Conservation (phyloP, 306 rosid species). For the Neltuma alba region DNA sequence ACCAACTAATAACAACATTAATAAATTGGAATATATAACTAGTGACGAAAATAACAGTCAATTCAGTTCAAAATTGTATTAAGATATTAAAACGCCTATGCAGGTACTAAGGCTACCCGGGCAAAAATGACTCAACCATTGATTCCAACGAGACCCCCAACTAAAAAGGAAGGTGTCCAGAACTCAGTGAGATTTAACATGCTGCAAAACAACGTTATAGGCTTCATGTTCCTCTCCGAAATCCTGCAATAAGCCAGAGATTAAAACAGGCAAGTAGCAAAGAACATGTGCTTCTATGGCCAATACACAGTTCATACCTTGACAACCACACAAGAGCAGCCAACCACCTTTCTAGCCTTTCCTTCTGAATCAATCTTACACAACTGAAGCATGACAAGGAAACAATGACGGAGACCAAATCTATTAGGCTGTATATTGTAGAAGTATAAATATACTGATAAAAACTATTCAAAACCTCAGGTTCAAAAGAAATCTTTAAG, state of each 20-base stretch:
- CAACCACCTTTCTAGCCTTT: conserved; percentile 68
- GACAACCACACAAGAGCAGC: conserved; percentile 80
- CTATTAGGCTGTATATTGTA: background rate
- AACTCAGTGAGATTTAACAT: conserved; percentile 48
- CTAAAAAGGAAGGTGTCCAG: background rate
- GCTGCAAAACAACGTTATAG: conserved; percentile 50
- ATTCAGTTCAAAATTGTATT: background rate
- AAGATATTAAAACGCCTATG: conserved; percentile 25
- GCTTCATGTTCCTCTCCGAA: conserved; percentile 59
- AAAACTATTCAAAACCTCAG: background rate
- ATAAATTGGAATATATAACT: background rate
- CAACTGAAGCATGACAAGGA: conserved; percentile 45
- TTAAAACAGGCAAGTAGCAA: background rate
- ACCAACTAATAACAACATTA: background rate
- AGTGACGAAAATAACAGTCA: background rate
- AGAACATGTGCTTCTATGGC: background rate
- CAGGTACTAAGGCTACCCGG: conserved; percentile 16
- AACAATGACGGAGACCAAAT: background rate
- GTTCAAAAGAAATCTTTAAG: too few relatives aligned
- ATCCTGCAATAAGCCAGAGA: conserved; percentile 35
- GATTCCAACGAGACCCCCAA: conserved; percentile 11
- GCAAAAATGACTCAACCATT: conserved; percentile 38
- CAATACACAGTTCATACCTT: conserved; percentile 49
- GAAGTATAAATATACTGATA: background rate
- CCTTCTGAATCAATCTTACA: conserved; percentile 90